phyloP scores from a whole-genome alignment of 129 eudicot species.

The Erigeron canadensis region DNA sequence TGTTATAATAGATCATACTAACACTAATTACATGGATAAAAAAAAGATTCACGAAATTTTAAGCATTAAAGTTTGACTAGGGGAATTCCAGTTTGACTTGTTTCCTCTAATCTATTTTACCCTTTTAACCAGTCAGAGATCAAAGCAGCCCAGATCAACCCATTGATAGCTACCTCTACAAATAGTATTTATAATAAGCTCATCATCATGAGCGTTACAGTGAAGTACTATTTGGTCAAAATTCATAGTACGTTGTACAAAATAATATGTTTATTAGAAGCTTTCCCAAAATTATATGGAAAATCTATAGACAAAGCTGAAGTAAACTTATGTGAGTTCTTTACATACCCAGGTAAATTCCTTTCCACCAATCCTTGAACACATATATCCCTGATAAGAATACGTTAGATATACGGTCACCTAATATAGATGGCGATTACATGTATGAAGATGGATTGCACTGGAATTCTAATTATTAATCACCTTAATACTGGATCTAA shows the following conservation, averaged over 20 bases:
- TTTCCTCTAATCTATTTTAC: not conserved
- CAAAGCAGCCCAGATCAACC: not conserved
- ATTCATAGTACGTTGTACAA: conserved; percentile 5
- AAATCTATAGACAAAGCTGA: not conserved
- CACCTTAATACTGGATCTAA: conserved; percentile 84
- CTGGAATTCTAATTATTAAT: not conserved
- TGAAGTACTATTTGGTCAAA: conserved; percentile 9
- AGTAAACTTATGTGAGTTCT: conserved; percentile 5
- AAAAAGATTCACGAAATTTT: not conserved
- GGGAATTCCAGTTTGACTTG: not conserved
- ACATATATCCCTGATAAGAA: conserved; percentile 84
- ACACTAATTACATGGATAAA: not conserved
- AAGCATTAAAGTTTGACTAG: not conserved
- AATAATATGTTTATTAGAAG: not conserved
- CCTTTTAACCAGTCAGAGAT: not conserved
- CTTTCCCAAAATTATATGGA: not conserved
- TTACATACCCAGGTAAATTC: conserved; percentile 83
- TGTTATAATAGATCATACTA: not conserved
- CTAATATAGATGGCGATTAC: conserved; percentile 1
- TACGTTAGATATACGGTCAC: not conserved
- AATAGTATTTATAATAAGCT: not conserved
- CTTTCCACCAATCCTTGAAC: conserved; percentile 93
- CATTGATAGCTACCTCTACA: not conserved
- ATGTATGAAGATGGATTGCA: conserved; percentile 16
- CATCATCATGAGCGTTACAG: conserved; percentile 5